Evolutionary conservation across 139 green algal genomes (phyloP).

Genomic region (Nannochloris sp.): DNA sequence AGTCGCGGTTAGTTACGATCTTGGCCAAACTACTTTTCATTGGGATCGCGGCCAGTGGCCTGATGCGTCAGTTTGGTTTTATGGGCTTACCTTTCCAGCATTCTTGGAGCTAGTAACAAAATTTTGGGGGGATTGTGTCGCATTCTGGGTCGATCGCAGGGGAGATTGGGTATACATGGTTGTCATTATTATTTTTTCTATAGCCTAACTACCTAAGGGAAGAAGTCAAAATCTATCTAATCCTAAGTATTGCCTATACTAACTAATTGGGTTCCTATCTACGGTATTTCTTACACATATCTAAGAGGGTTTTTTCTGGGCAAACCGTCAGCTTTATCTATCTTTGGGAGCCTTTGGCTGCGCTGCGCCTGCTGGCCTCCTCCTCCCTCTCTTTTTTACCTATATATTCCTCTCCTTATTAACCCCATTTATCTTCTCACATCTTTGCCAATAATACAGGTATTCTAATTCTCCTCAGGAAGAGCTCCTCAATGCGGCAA

Average conservation of each 20-base stretch:
- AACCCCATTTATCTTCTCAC: not conserved
- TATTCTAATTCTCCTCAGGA: constrained; percentile 48
- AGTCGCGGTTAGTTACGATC: not conserved
- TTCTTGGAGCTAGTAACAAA: constrained; percentile 26
- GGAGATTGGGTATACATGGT: constrained; percentile 8
- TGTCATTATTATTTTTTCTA: not conserved
- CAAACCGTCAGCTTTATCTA: too few species aligned
- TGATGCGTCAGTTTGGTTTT: not conserved
- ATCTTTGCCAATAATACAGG: constrained; percentile 11
- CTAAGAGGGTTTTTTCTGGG: too few species aligned
- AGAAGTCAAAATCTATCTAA: too few species aligned
- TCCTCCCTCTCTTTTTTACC: too few species aligned
- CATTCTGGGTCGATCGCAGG: not conserved
- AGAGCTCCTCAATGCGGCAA: constrained; percentile 61
- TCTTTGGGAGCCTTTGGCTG: too few species aligned
- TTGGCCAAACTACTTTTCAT: not conserved
- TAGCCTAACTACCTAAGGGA: not conserved
- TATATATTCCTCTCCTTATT: not conserved
- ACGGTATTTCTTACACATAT: too few species aligned
- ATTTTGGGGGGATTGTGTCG: constrained; percentile 19
- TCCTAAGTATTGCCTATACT: not conserved
- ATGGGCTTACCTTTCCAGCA: constrained; percentile 17
- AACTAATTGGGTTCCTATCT: too few species aligned
- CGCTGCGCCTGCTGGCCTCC: too few species aligned
- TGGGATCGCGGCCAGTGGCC: not conserved